Evolutionary conservation across 2,329 filamentous ascomycete species (phyloP).

Genomic region (Cryphonectria nitschkei): DNA sequence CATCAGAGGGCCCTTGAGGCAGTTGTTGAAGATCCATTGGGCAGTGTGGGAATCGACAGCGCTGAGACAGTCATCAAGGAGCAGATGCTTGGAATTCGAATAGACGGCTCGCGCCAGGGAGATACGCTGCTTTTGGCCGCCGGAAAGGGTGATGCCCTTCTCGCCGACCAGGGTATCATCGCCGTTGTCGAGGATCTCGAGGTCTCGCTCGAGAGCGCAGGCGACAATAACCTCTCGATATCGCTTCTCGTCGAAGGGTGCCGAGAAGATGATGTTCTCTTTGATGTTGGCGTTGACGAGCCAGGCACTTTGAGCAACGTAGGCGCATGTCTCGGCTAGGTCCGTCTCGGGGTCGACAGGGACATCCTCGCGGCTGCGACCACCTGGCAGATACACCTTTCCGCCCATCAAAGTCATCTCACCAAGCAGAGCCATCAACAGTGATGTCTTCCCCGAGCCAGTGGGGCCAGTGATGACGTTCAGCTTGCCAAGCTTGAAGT

Average conservation of each 20-base stretch:
- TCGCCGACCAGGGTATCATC: conserved; percentile 95
- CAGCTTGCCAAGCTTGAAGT: conserved; percentile 82
- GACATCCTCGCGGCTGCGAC: conserved; percentile 82
- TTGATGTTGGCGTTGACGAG: conserved; percentile 94
- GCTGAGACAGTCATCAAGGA: conserved; percentile 93
- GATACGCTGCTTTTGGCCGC: conserved; percentile 96
- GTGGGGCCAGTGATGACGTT: conserved; percentile 94
- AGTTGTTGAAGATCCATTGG: conserved; percentile 97
- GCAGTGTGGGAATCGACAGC: conserved; percentile 97
- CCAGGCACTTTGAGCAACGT: conserved; percentile 97
- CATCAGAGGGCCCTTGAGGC: conserved; percentile 89
- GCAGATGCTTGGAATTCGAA: conserved; percentile 85
- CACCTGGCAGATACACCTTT: conserved; percentile 82
- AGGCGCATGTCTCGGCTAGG: conserved; percentile 89
- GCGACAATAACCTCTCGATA: conserved; percentile 89
- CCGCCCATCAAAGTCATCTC: conserved; percentile 91
- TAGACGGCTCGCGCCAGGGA: conserved; percentile 97
- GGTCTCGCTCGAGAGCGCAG: conserved; percentile 87
- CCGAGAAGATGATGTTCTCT: conserved; percentile 92
- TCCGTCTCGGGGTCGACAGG: conserved; percentile 80
- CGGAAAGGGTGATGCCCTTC: conserved; percentile 95
- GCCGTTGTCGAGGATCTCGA: conserved; percentile 89
- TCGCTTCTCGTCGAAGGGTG: conserved; percentile 76
- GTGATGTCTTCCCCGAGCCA: conserved; percentile 91
- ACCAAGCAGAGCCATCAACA: conserved; percentile 93